These are phyloP conservation scores for Poterioochromonas sp. DNA, from an alignment of 352 stramenopile species.

Conservation along the genomic window DNA sequence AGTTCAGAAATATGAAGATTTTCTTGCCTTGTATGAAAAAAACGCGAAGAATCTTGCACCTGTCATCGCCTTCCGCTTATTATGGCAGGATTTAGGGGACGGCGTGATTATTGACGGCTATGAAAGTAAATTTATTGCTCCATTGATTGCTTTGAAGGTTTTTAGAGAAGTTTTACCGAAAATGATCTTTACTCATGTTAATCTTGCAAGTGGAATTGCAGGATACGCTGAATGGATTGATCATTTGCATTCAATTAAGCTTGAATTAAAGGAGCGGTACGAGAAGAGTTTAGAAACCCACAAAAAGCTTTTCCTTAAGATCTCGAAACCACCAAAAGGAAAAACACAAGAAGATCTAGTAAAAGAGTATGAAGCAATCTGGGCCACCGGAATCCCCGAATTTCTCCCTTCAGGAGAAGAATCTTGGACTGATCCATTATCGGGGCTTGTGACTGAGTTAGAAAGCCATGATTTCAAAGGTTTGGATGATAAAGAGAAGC, in stretches of 20 bases:
- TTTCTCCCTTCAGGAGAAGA: constrained; percentile 18
- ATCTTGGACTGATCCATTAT: constrained; percentile 5
- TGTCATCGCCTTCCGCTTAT: not conserved
- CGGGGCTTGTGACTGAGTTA: constrained; percentile 8
- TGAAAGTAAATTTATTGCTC: not conserved
- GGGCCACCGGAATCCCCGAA: not conserved
- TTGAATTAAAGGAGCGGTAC: not conserved
- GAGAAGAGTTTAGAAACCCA: not conserved
- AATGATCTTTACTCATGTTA: not conserved
- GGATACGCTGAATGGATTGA: constrained; percentile 13
- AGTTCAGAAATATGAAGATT: not conserved
- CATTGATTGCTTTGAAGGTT: not conserved
- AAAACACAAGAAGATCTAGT: not conserved
- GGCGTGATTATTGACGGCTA: constrained; percentile 11
- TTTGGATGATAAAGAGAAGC: constrained; percentile 39
- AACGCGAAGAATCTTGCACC: not conserved
- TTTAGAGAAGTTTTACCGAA: constrained; percentile 1
- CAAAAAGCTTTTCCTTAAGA: constrained; percentile 4
- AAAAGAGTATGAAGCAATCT: not conserved
- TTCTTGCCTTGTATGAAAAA: not conserved
- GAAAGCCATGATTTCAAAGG: constrained; percentile 20
- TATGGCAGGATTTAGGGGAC: not conserved
- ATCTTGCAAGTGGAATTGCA: not conserved
- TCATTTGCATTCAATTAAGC: not conserved
- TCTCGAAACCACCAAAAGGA: not conserved